Conservation (phyloP, 257 asterid species). For the Linaria vulgaris region DNA sequence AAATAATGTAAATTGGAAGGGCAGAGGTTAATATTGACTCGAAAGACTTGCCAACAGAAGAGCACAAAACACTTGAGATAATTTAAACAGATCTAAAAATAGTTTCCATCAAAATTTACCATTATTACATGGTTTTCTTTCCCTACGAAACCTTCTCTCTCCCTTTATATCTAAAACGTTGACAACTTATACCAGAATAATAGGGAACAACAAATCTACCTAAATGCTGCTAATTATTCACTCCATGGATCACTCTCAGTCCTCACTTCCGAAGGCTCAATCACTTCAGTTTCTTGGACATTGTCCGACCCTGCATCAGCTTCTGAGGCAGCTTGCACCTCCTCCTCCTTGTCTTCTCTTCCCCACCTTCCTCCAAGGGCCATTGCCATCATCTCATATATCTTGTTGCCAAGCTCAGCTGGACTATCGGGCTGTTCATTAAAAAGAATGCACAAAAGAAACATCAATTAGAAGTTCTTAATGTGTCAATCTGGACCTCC, state of each 20-base stretch:
- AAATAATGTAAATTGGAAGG: no score
- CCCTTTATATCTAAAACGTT: background rate
- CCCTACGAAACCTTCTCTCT: background rate
- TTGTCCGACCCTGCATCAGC: conserved; percentile 35
- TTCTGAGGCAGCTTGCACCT: conserved; percentile 28
- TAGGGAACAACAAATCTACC: background rate
- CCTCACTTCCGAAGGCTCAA: conserved; percentile 95
- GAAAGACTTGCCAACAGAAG: no score
- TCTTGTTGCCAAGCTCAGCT: conserved; percentile 89
- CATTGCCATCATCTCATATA: conserved; percentile 98
- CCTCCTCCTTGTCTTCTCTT: conserved; percentile 52
- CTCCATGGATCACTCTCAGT: conserved; percentile 85
- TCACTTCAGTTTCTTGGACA: conserved; percentile 44
- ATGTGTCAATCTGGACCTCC: no score
- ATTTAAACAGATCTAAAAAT: no score
- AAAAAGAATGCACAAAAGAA: background rate
- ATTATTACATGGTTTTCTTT: conserved; percentile 1
- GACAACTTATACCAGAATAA: background rate
- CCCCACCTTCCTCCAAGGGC: conserved; percentile 99
- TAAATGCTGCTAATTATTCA: conserved; percentile 23
- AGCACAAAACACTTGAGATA: no score
- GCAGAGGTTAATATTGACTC: no score
- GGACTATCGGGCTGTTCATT: conserved; percentile 89
- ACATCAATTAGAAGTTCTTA: no score
- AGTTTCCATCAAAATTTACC: conserved; percentile 14